Conservation (phyloP, 495 filamentous ascomycete genomes). For the Astrothelium subdiscretum region DNA sequence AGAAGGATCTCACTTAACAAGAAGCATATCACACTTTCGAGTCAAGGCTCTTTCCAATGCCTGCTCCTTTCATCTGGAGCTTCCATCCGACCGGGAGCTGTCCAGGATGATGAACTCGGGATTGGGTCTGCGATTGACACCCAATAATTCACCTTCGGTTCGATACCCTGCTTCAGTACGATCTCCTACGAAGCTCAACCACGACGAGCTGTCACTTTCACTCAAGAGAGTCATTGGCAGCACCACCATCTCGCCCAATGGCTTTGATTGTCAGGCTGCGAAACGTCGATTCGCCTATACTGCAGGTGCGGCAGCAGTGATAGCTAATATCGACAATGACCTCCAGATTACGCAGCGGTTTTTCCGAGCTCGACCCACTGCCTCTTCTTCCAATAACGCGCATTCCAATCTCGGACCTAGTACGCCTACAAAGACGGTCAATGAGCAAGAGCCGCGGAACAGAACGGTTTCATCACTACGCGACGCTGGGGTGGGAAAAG, state of each 20-base stretch:
- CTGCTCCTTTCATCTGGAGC: neutral
- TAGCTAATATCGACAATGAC: constrained; percentile 68
- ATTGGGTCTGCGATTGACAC: neutral
- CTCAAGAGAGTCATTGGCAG: constrained; percentile 80
- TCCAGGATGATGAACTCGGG: neutral
- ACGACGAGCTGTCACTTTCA: constrained; percentile 45
- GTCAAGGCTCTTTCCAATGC: neutral
- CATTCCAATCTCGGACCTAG: constrained; percentile 42
- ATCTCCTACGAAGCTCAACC: constrained; percentile 46
- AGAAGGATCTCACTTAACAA: constrained; percentile 30
- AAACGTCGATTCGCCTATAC: constrained; percentile 70
- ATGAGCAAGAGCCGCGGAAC: constrained; percentile 31
- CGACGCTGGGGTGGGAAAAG: constrained; percentile 39
- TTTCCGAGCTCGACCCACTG: constrained; percentile 76
- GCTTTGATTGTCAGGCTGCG: constrained; percentile 68
- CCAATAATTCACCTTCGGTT: neutral
- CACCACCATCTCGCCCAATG: constrained; percentile 71
- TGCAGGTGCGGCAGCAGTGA: constrained; percentile 84
- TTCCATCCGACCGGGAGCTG: neutral
- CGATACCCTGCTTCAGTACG: constrained; percentile 20
- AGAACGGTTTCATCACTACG: constrained; percentile 41
- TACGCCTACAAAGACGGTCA: constrained; percentile 42
- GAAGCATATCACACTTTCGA: neutral
- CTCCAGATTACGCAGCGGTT: constrained; percentile 68
- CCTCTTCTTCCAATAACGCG: constrained; percentile 49